Base-by-base conservation (phyloP, 768 basidiomycete genomes). In the Pholiota molesta region DNA sequence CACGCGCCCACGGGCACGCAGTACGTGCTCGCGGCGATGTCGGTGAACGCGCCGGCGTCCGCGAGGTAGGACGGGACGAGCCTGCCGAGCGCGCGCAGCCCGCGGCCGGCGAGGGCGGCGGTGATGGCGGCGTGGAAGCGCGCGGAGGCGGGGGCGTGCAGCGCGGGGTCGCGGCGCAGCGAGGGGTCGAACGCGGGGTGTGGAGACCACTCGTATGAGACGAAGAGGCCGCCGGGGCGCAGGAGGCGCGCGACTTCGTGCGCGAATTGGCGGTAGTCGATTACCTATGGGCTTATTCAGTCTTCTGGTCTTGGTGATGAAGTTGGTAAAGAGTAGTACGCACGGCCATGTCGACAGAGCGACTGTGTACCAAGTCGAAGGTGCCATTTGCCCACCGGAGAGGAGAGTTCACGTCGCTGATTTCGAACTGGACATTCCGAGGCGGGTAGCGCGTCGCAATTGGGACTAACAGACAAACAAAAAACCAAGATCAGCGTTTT, bases 281-380 rank as follows among this genome's bases (percentile, higher is more conserved):
- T 74, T 16, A 87, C 78, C 92, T 93, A 71, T 8, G 54, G 66
- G 29, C 61, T 69, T 35, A 55, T 10, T 40, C 21, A 37, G 31
- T 55, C 8, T 17, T 49, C 21, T 52, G 45, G 42, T 40, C 52
- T 44, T 54, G 42, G 35, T 13, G 23, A 52, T 19, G 31, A 10
- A 28, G 16, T 28, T 26, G 31, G 31, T 31, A 31, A 31, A 9
- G 1, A 7, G 31, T 21, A 45, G 31, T 56, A 19, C 88, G 68
- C 70, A 88, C 91, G 51, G 84, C 84, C 76, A 91, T 81, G 52
- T 81, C 80, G 26, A 87, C 74, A 44, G 72, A 77, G 39, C 91
- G 81, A 13, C 86, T 87, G 62, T 93, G 88, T 45, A 92, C 82
- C 16, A 92, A 62, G 70, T 93, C 89, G 65, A 91, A 80, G n/a